Evolutionary conservation across 1,284 basidiomycete species (phyloP).

Genomic region (Puccinia horiana): DNA sequence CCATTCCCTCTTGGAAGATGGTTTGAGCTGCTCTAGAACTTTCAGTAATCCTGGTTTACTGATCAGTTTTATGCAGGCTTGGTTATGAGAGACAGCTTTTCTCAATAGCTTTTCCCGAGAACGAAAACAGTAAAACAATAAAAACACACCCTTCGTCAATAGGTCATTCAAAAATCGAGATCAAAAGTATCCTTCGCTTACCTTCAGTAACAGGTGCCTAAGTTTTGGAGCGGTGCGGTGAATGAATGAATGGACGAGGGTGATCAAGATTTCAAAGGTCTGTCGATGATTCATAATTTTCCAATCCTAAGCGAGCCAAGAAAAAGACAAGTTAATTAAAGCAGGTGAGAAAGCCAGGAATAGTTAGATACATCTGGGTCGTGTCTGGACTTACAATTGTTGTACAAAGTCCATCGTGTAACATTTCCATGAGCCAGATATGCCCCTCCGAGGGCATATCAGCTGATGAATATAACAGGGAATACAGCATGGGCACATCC

Average conservation of each 20-base stretch:
- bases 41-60: slow-evolving; percentile 35
- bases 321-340: slow-evolving; percentile 1
- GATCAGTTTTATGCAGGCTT: slow-evolving; percentile 39
- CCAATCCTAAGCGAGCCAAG: slow-evolving; percentile 39
- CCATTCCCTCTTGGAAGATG: slow-evolving; percentile 15
- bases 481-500: slow-evolving; percentile 82
- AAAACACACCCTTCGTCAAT: background rate
- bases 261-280: slow-evolving; percentile 46
- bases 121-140: background rate
- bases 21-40: slow-evolving; percentile 32
- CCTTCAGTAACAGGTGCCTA: slow-evolving; percentile 31
- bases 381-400: slow-evolving; percentile 57
- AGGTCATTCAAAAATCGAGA: background rate
- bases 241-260: slow-evolving; percentile 30
- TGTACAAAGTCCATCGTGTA: slow-evolving; percentile 75
- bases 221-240: slow-evolving; percentile 2
- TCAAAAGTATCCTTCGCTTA: background rate
- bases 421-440: slow-evolving; percentile 80
- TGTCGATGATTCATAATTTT: slow-evolving; percentile 46
- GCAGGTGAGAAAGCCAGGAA: background rate
- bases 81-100: slow-evolving; percentile 39
- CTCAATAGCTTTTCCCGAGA: slow-evolving; percentile 15
- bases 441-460: slow-evolving; percentile 79
- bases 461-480: slow-evolving; percentile 74
- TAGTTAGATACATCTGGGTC: background rate